Evolutionary conservation across 2,329 filamentous ascomycete species (phyloP).

Genomic region (Fusarium sp.): DNA sequence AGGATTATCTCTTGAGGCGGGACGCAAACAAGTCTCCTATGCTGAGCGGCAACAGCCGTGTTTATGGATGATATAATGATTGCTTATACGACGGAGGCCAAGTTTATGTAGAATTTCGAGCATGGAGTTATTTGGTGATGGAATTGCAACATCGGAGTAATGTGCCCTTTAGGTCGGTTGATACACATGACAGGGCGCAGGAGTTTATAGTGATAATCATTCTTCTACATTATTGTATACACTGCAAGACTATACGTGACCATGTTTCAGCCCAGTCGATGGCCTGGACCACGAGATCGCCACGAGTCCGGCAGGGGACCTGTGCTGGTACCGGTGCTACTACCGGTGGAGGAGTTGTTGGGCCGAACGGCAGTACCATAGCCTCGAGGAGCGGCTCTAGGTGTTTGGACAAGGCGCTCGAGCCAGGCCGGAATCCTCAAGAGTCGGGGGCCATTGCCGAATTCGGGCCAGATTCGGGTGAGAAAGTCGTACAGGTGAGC

Average conservation of each 20-base stretch:
- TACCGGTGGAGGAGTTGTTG: conserved; percentile 50
- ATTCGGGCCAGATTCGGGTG: conserved; percentile 86
- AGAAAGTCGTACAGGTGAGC: conserved; percentile 93
- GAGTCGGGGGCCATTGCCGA: conserved; percentile 83
- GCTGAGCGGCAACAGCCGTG: conserved; percentile 26
- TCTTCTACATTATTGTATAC: conserved; percentile 9
- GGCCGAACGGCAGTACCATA: conserved; percentile 68
- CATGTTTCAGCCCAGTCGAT: conserved; percentile 65
- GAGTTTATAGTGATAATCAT: conserved; percentile 10
- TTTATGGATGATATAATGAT: conserved; percentile 27
- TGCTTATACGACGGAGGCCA: neutral
- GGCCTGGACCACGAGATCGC: conserved; percentile 70
- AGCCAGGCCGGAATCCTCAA: conserved; percentile 80
- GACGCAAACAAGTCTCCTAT: conserved; percentile 24
- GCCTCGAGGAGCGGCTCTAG: conserved; percentile 31
- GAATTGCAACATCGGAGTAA: neutral
- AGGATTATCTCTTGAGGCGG: conserved; percentile 2
- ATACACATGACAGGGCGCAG: conserved; percentile 1
- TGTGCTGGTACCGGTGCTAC: conserved; percentile 55
- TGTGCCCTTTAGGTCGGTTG: neutral
- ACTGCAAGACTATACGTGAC: neutral
- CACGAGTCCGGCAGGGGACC: conserved; percentile 71
- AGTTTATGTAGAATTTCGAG: conserved; percentile 8
- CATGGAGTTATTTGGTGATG: conserved; percentile 32
- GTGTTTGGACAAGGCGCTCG: conserved; percentile 70